Conservation (phyloP, 306 rosid genomes). For the Vigna reflexopilosa region DNA sequence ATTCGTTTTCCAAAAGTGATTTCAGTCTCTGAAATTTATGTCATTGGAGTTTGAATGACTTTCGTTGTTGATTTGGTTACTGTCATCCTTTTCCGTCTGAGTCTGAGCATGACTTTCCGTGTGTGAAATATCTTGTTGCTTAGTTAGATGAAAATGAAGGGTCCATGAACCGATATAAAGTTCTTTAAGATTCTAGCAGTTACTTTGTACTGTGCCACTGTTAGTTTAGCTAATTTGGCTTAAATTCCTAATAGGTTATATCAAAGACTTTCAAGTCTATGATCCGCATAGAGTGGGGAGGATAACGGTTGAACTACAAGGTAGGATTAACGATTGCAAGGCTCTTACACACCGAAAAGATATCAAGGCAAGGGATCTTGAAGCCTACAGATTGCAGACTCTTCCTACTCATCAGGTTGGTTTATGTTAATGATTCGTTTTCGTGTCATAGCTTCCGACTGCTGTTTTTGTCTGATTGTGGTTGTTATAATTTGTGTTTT, state of each 20-base stretch:
- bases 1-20: background rate
- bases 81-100: background rate
- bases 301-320: slow-evolving; percentile 90
- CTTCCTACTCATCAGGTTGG: slow-evolving; percentile 90
- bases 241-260: slow-evolving; percentile 58
- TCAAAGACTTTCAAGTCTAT: slow-evolving; percentile 78
- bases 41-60: background rate
- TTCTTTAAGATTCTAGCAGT: background rate
- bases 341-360: slow-evolving; percentile 83
- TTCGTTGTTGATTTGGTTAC: slow-evolving; percentile 10
- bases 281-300: slow-evolving; percentile 93
- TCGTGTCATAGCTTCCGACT: background rate
- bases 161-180: background rate
- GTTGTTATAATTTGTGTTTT: slow-evolving; percentile 27
- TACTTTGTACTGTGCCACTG: background rate
- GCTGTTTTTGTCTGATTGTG: slow-evolving; percentile 4
- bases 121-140: background rate
- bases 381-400: slow-evolving; percentile 61
- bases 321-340: slow-evolving; percentile 80
- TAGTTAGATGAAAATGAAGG: slow-evolving; percentile 18
- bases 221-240: slow-evolving; percentile 21
- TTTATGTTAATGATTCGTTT: slow-evolving; percentile 3
- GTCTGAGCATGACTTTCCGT: background rate
- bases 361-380: slow-evolving; percentile 76
- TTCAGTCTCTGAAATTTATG: background rate